phyloP scores from a whole-genome alignment of 306 rosid species.

The Alnus glutinosa region DNA sequence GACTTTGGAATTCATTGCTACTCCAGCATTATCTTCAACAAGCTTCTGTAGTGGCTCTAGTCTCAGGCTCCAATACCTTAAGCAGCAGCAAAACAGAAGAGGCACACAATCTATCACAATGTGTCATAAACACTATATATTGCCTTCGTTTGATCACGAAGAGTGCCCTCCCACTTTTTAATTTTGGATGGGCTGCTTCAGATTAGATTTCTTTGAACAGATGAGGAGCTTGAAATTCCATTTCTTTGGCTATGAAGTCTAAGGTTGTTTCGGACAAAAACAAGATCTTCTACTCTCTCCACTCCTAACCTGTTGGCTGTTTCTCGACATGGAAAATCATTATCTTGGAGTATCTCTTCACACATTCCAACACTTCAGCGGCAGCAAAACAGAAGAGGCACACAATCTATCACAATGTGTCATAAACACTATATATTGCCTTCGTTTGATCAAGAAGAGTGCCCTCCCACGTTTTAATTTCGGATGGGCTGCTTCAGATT shows the following conservation, averaged over 20 bases:
- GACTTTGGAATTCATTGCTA: not conserved
- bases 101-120: slow-evolving; percentile 1
- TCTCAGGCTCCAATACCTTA: slow-evolving; percentile 1
- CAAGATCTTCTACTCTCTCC: slow-evolving; percentile 46
- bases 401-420: too few relatives aligned
- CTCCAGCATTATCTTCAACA: slow-evolving; percentile 12
- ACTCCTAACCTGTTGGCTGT: slow-evolving; percentile 30
- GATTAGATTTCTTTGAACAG: not conserved
- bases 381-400: too few relatives aligned
- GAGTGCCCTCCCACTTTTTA: too few relatives aligned
- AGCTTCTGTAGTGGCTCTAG: not conserved
- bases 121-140: slow-evolving; percentile 29
- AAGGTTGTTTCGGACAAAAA: slow-evolving; percentile 54
- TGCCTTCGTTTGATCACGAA: slow-evolving; percentile 24
- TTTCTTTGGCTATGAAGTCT: slow-evolving; percentile 43
- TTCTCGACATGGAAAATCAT: slow-evolving; percentile 32
- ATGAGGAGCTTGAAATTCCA: slow-evolving; percentile 20
- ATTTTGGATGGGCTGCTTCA: not conserved
- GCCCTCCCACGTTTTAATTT: too few relatives aligned
- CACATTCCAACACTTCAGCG: slow-evolving; percentile 47
- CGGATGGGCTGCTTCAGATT: too few relatives aligned
- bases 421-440: too few relatives aligned
- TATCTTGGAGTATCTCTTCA: slow-evolving; percentile 46
- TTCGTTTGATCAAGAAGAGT: too few relatives aligned
- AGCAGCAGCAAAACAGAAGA: slow-evolving; percentile 2